phyloP scores from a whole-genome alignment of 2,329 filamentous ascomycete genomes.

The Xylaria sp. region DNA sequence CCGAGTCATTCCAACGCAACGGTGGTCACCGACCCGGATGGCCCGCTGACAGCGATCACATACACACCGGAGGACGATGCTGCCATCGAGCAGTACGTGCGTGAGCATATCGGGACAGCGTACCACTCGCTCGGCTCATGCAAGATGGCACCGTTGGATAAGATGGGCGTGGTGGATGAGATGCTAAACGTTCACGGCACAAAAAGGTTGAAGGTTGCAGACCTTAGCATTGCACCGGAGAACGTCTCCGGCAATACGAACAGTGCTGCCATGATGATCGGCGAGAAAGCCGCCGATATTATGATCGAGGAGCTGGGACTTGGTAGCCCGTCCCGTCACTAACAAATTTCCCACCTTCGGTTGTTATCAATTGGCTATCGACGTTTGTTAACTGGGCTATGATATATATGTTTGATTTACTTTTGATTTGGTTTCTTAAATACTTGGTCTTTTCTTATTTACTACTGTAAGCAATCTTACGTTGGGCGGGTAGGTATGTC shows the following conservation, averaged over 20 bases:
- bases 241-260: conserved; percentile 50
- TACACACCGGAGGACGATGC: conserved; percentile 49
- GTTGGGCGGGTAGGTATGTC: no score
- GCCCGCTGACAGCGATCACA: conserved; percentile 42
- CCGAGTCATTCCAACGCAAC: conserved; percentile 41
- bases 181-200: conserved; percentile 44
- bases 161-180: conserved; percentile 43
- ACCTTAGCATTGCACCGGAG: conserved; percentile 34
- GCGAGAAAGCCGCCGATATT: conserved; percentile 51
- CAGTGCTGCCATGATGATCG: conserved; percentile 51
- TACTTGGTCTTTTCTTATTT: no score
- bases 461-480: no score
- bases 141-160: conserved; percentile 41
- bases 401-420: no score
- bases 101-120: conserved; percentile 39
- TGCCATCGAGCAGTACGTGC: conserved; percentile 44
- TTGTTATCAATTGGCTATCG: no score
- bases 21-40: background rate
- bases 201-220: conserved; percentile 41
- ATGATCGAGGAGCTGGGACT: conserved; percentile 42
- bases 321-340: no score
- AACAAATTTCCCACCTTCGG: no score
- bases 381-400: no score
- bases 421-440: no score
- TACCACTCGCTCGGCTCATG: conserved; percentile 44